These are phyloP conservation scores for Rhizopus sp. DNA, from an alignment of 371 early-diverging fungal species.

Conservation along the genomic window DNA sequence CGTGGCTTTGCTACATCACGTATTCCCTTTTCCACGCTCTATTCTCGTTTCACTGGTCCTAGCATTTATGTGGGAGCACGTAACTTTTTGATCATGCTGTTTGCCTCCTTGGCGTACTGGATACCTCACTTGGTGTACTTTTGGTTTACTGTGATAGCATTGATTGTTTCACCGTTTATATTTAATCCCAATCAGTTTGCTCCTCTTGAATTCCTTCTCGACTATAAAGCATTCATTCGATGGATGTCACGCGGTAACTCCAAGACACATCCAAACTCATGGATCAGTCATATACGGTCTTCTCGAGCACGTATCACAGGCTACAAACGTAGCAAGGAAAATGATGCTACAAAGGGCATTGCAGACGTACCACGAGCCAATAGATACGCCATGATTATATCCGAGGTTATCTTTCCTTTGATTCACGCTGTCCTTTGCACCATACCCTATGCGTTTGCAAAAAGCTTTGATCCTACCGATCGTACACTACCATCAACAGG, in stretches of 20 bases:
- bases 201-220: slow-evolving; percentile 73
- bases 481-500: slow-evolving; percentile 40
- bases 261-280: slow-evolving; percentile 72
- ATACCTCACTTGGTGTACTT: slow-evolving; percentile 81
- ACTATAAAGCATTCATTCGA: slow-evolving; percentile 78
- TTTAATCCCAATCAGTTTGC: slow-evolving; percentile 87
- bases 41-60: slow-evolving; percentile 77
- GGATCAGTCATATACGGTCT: slow-evolving; percentile 77
- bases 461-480: slow-evolving; percentile 47
- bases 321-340: slow-evolving; percentile 60
- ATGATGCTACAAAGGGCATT: slow-evolving; percentile 43
- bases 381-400: slow-evolving; percentile 68
- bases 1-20: slow-evolving; percentile 92
- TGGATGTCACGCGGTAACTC: slow-evolving; percentile 85
- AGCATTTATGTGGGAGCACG: slow-evolving; percentile 82
- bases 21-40: slow-evolving; percentile 75
- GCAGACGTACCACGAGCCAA: slow-evolving; percentile 68
- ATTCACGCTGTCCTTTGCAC: slow-evolving; percentile 65
- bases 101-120: slow-evolving; percentile 73
- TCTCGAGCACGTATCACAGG: slow-evolving; percentile 79
- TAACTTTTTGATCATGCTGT: slow-evolving; percentile 70
- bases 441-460: slow-evolving; percentile 68
- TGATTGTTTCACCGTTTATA: slow-evolving; percentile 77
- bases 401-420: slow-evolving; percentile 75
- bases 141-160: slow-evolving; percentile 80